A percentile compares a stretch with the other conserved stretches of the same genome.
Evolutionary conservation across 2,329 filamentous ascomycete species (phyloP).

Genomic region (Ascochyta rabiei): DNA sequence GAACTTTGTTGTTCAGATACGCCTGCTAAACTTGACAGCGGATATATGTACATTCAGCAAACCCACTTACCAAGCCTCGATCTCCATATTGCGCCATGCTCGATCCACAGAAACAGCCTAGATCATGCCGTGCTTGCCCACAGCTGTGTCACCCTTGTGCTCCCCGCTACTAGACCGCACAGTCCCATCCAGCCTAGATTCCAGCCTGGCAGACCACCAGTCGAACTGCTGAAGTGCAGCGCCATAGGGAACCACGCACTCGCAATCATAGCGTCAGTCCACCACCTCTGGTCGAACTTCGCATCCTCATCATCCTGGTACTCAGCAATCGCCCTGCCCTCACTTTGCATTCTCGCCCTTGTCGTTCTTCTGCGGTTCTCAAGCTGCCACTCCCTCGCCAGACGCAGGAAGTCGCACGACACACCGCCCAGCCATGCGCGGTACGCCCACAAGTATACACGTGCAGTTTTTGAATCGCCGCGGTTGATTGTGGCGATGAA

Average conservation of each 20-base stretch:
- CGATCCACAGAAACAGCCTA: not conserved
- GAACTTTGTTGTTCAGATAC: not conserved
- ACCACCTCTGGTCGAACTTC: constrained; percentile 50
- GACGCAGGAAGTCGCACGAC: constrained; percentile 51
- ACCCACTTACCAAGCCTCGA: not conserved
- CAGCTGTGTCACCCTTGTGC: constrained; percentile 35
- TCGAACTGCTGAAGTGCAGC: constrained; percentile 48
- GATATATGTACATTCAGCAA: constrained; percentile 10
- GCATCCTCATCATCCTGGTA: constrained; percentile 48
- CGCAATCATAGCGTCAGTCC: constrained; percentile 51
- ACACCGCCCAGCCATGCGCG: constrained; percentile 53
- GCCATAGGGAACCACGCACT: constrained; percentile 54
- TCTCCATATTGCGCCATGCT: not conserved
- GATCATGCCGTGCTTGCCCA: constrained; percentile 31
- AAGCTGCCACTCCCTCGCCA: constrained; percentile 52
- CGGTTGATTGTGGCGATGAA: constrained; percentile 48
- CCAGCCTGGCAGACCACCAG: constrained; percentile 51
- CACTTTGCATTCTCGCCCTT: constrained; percentile 35
- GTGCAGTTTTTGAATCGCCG: constrained; percentile 40
- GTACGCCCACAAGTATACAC: constrained; percentile 51
- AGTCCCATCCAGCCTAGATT: constrained; percentile 53
- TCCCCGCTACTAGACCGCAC: constrained; percentile 50
- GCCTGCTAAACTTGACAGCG: constrained; percentile 3
- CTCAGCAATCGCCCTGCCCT: constrained; percentile 35
- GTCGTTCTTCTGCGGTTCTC: constrained; percentile 43